Base-by-base conservation (phyloP, 306 rosid species). In the Medicago lupulina region DNA sequence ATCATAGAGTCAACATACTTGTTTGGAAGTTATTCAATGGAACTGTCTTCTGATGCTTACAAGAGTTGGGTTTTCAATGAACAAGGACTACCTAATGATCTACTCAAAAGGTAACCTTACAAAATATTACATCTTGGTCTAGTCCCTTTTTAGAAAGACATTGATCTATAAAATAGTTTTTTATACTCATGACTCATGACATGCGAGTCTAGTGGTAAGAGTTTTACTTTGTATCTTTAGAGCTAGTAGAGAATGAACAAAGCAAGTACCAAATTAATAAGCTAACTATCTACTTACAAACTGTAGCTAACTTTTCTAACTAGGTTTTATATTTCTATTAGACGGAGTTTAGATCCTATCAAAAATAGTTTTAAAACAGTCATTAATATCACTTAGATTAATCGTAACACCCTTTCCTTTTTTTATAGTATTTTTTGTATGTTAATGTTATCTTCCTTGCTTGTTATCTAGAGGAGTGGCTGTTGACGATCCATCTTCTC, bases 1-100 rank as follows among this genome's bases (percentile, higher is more conserved):
- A 79, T 83, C 6, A 75, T 83, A 34, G 86, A 83, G 57, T 63
- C 61, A 21, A 53, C 86, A 44, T 79, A 79, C 64, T 83, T 83
- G 36, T 54, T 74, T 77, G 83, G 75, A 12, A 9, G 1, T 0
- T 79, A 70, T 70, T 0, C 86, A 3, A 8, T 83, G 78, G 75
- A 83, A 59, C 54, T 74, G 77, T 83, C 86, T 69, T 40, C 83
- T 36, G 67, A 21, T 39, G 64, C 58, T 16, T 79, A 79, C 28
- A 83, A 57, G 54, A 71, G 79, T 54, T 83, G 86, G 86, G 51
- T 51, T 23, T 79, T 83, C 34, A 31, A 60, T 14, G 81, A 79
- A 17, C 70, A 75, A 47, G 86, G 74, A 54, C 65, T 83, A 5
- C 86, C 86, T 54, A 46, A 17, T 25, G 86, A 83, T 69, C 78